A percentile compares a stretch with the other conserved stretches of the same genome.
Evolutionary conservation across 2,329 filamentous ascomycete genomes (phyloP).

Genomic region (Sarocladium brachiariae): DNA sequence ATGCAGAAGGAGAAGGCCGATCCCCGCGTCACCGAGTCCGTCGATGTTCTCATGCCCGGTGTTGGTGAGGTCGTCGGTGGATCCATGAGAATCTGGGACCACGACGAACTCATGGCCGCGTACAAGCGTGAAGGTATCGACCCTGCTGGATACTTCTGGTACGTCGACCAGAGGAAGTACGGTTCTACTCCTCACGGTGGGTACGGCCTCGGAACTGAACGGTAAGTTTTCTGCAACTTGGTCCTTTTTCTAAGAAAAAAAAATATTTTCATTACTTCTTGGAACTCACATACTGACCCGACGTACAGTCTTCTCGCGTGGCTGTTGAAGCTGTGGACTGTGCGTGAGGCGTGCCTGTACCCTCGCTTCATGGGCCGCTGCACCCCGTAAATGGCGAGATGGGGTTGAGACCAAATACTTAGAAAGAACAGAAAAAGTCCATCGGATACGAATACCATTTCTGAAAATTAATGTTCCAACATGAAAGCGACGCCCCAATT

Average conservation of each 20-base stretch:
- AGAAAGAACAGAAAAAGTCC: no score
- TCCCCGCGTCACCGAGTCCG: constrained; percentile 79
- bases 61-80: constrained; percentile 97
- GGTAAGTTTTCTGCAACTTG: constrained; percentile 27
- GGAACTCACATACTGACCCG: not conserved
- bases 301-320: constrained; percentile 54
- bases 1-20: constrained; percentile 87
- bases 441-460: no score
- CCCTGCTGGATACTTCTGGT: constrained; percentile 91
- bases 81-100: constrained; percentile 91
- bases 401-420: no score
- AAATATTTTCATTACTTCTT: no score
- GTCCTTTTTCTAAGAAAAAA: no score
- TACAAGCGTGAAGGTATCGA: constrained; percentile 85
- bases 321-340: constrained; percentile 58
- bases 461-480: no score
- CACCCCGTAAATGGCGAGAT: constrained; percentile 60
- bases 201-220: constrained; percentile 87
- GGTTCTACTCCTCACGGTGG: constrained; percentile 88
- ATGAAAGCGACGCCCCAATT: no score
- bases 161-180: constrained; percentile 96
- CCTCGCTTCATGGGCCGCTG: constrained; percentile 75
- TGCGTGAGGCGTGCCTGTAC: constrained; percentile 65
- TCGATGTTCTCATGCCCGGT: constrained; percentile 80
- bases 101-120: constrained; percentile 80